These are phyloP conservation scores for Anisodus acutangulus DNA, from an alignment of 257 asterid species.

Conservation along the genomic window DNA sequence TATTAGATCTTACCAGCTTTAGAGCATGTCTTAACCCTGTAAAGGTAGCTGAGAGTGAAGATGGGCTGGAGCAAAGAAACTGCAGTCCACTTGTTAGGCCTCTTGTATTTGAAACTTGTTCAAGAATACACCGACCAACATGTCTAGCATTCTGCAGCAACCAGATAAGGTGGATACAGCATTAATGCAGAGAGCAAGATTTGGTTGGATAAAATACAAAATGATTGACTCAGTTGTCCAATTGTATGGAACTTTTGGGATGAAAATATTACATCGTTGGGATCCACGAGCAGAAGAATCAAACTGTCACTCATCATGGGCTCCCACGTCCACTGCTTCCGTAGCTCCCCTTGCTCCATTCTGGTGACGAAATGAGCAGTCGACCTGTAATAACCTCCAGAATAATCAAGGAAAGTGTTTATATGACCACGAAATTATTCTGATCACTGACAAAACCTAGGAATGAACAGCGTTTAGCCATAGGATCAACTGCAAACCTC, in stretches of 20 bases:
- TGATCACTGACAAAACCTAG: slow-evolving; percentile 1
- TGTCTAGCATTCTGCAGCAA: slow-evolving; percentile 81
- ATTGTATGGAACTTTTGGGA: not conserved
- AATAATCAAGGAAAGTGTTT: slow-evolving; percentile 29
- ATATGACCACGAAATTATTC: not conserved
- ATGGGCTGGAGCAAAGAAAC: slow-evolving; percentile 77
- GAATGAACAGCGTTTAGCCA: slow-evolving; percentile 30
- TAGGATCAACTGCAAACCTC: slow-evolving; percentile 56
- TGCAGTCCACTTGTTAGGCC: slow-evolving; percentile 83
- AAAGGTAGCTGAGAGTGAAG: slow-evolving; percentile 68
- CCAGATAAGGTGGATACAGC: slow-evolving; percentile 37
- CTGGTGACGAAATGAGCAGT: slow-evolving; percentile 65
- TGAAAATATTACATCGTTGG: slow-evolving; percentile 69
- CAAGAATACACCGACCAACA: slow-evolving; percentile 77
- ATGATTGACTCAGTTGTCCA: slow-evolving; percentile 5
- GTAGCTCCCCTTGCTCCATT: slow-evolving; percentile 74
- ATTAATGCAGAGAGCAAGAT: not conserved
- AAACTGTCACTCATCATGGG: slow-evolving; percentile 85
- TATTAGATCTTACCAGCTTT: slow-evolving; percentile 66
- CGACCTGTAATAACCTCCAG: slow-evolving; percentile 61
- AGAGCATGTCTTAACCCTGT: slow-evolving; percentile 84
- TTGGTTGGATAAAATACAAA: not conserved
- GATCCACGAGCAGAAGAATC: slow-evolving; percentile 91
- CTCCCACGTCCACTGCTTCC: slow-evolving; percentile 96
- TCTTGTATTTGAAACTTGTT: slow-evolving; percentile 74